Evolutionary conservation across 331 rosid genomes (phyloP).

Genomic region (Arachis monticola): DNA sequence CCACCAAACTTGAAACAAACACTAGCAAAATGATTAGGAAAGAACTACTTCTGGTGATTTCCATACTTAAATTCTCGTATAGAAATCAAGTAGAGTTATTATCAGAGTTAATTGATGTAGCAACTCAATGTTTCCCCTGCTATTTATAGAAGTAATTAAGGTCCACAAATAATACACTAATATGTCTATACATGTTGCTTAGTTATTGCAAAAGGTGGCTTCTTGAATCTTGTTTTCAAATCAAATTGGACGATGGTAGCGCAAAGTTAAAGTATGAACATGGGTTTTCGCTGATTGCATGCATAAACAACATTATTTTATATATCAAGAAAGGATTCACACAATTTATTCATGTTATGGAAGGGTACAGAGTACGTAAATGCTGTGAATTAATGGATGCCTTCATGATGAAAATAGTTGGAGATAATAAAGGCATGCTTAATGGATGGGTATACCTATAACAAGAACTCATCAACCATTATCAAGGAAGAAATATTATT

Average conservation of each 20-base stretch:
- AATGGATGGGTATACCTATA: too few relatives aligned
- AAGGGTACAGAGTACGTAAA: slow-evolving; percentile 3
- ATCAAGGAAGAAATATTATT: too few relatives aligned
- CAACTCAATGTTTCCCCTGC: slow-evolving; percentile 10
- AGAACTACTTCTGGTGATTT: slow-evolving; percentile 40
- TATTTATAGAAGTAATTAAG: slow-evolving; percentile 40
- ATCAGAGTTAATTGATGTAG: slow-evolving; percentile 22
- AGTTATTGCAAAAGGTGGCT: slow-evolving; percentile 16
- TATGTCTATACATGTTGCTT: slow-evolving; percentile 15
- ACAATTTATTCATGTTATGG: not conserved
- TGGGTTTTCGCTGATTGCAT: slow-evolving; percentile 25
- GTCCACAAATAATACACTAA: too few relatives aligned
- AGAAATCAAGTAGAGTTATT: not conserved
- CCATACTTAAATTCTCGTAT: slow-evolving; percentile 23
- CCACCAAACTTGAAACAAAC: slow-evolving; percentile 37
- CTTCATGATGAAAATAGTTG: slow-evolving; percentile 33
- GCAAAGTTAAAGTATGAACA: slow-evolving; percentile 46
- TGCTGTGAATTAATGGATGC: not conserved
- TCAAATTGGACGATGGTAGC: slow-evolving; percentile 4
- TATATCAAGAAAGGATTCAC: not conserved
- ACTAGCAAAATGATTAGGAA: slow-evolving; percentile 32
- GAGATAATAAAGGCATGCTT: not conserved
- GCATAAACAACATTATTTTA: not conserved
- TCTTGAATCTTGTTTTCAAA: slow-evolving; percentile 30
- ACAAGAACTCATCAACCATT: too few relatives aligned